phyloP scores from a whole-genome alignment of 2,329 filamentous ascomycete genomes.

The Lasiodiplodia sp. region DNA sequence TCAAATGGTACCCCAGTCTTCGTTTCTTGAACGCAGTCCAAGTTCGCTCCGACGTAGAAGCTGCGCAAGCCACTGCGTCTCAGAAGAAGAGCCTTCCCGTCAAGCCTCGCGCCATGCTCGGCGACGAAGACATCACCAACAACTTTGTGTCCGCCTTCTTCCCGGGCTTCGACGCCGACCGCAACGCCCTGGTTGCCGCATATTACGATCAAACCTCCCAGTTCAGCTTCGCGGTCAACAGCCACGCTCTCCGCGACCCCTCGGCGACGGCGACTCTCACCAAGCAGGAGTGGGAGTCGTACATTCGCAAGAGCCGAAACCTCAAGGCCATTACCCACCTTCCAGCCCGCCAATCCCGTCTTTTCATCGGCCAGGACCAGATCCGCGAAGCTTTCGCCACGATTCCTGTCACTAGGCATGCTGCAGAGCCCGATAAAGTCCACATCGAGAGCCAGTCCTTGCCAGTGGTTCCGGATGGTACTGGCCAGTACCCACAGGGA shows the following conservation, averaged over 20 bases:
- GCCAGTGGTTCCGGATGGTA: slow-evolving; percentile 73
- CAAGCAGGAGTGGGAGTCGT: slow-evolving; percentile 71
- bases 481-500: slow-evolving; percentile 66
- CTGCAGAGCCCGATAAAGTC: slow-evolving; percentile 74
- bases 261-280: slow-evolving; percentile 44
- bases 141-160: slow-evolving; percentile 80
- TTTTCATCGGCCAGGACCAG: slow-evolving; percentile 68
- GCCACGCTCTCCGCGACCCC: slow-evolving; percentile 60
- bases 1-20: slow-evolving; percentile 84
- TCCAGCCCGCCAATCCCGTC: slow-evolving; percentile 68
- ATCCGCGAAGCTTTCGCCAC: slow-evolving; percentile 74
- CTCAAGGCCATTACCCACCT: slow-evolving; percentile 72
- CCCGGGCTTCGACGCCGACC: slow-evolving; percentile 74
- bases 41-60: slow-evolving; percentile 75
- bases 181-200: slow-evolving; percentile 65
- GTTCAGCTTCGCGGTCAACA: slow-evolving; percentile 80
- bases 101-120: slow-evolving; percentile 73
- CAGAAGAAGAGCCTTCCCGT: slow-evolving; percentile 66
- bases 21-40: slow-evolving; percentile 77
- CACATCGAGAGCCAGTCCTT: slow-evolving; percentile 82
- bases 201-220: slow-evolving; percentile 80
- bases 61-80: slow-evolving; percentile 46
- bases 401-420: slow-evolving; percentile 77
- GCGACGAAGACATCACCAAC: slow-evolving; percentile 77
- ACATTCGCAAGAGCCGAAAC: slow-evolving; percentile 81